Evolutionary conservation across 345 rosid genomes (phyloP).

Genomic region (Eucalyptus caleyi): DNA sequence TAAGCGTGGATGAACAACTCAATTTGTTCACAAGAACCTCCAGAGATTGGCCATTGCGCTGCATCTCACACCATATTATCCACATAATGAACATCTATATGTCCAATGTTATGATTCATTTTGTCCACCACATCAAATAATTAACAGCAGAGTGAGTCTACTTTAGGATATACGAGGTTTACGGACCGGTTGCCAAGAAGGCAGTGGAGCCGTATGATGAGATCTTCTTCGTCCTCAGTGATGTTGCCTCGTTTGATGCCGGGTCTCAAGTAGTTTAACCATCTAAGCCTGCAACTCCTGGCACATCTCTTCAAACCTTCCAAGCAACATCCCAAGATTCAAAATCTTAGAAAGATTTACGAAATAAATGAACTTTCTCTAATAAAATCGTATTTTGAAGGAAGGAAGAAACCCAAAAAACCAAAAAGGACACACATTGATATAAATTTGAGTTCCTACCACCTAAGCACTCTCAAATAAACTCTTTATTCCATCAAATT

Average conservation of each 20-base stretch:
- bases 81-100: not conserved
- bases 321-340: not conserved
- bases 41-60: not conserved
- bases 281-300: slow-evolving; percentile 5
- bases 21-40: not conserved
- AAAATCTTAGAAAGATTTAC: not conserved
- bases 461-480: not conserved
- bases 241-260: not conserved
- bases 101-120: not conserved
- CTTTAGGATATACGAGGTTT: not conserved
- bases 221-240: slow-evolving; percentile 1
- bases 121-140: not conserved
- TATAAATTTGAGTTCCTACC: not conserved
- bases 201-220: not conserved
- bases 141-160: not conserved
- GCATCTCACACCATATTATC: not conserved
- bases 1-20: not conserved
- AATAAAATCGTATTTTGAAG: not conserved
- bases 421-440: not conserved
- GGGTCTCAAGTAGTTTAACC: slow-evolving; percentile 4
- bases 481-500: not conserved
- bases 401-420: not conserved
- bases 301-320: slow-evolving; percentile 1
- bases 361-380: not conserved
- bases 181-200: slow-evolving; percentile 3